Evolutionary conservation across 495 filamentous ascomycete species (phyloP), one percentile per base, ranked within the genome.

Genomic region (Penicillium herquei): DNA sequence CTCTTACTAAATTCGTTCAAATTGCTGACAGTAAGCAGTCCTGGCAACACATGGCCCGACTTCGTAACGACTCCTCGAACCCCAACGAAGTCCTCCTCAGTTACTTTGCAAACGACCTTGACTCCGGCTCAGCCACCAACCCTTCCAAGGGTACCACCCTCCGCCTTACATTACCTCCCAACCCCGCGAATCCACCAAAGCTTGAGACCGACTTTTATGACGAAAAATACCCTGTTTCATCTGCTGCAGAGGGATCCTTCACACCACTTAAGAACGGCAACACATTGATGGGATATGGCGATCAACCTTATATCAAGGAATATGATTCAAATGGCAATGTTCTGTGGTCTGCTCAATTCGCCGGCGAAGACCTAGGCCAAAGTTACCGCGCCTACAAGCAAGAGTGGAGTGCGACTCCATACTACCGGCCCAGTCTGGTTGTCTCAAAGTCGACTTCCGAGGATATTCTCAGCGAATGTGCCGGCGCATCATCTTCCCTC

Each of bases 251-350:
- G 56, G 79, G 80, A 11, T 70, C 66, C 13, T 67, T 66, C 12
- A 68, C 77, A 49, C 41, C 68, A 8, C 63, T 80, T 0, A 17
- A 13, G 11, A 70, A 67, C 49, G 73, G 67, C 6, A 73, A 78
- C 53, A 64, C 64, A 16, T 46, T 82, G 7, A 50, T 77, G 35
- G 72, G 64, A 42, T 81, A 72, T 63, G 78, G 79, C 0, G 62
- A 67, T 17, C 63, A 66, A 8, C 65, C 75, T 34, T 62, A 73
- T 0, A 37, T 81, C n/a, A 76, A 75, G 7, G 80, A 83, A 58
- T 76, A 69, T 57, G 58, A 54, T 13, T 16, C 39, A 11, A 14
- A 52, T 17, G 54, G 56, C n/a, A 31, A 59, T 13, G 18, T 55
- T 1, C 52, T 63, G 13, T 31, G 61, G 40, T 30, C 46, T 17